phyloP scores from a whole-genome alignment of 129 eudicot species.

The Flaveria sonorensis region DNA sequence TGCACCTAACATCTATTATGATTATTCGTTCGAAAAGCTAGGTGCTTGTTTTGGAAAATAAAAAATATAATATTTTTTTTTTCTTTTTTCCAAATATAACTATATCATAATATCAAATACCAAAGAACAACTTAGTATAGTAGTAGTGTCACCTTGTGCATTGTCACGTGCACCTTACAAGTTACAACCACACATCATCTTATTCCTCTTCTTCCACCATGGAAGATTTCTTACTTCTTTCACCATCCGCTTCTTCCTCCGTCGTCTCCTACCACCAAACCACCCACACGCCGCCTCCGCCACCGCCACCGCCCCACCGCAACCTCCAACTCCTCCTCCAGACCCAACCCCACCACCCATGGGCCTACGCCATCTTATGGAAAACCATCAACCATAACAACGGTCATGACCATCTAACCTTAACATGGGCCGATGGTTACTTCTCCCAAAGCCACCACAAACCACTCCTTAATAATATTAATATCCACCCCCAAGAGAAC shows the following conservation, averaged over 20 bases:
- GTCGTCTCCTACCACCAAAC: slow-evolving; percentile 11
- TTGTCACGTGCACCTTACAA: too few species aligned
- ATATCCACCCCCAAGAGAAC: slow-evolving; percentile 3
- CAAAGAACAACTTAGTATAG: too few species aligned
- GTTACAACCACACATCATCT: background rate
- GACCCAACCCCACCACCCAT: slow-evolving; percentile 45
- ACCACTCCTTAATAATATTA: slow-evolving; percentile 31
- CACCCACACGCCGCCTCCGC: background rate
- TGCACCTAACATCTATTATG: too few species aligned
- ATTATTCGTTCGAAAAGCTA: too few species aligned
- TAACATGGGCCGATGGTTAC: slow-evolving; percentile 58
- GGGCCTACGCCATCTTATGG: slow-evolving; percentile 75
- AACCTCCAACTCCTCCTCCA: slow-evolving; percentile 59
- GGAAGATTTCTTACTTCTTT: slow-evolving; percentile 44
- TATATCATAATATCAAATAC: too few species aligned
- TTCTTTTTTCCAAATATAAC: too few species aligned
- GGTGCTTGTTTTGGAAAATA: too few species aligned
- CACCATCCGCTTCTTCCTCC: slow-evolving; percentile 41
- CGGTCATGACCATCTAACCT: slow-evolving; percentile 8
- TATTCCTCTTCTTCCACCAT: slow-evolving; percentile 19
- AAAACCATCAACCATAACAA: slow-evolving; percentile 30
- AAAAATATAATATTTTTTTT: too few species aligned
- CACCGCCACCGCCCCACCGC: slow-evolving; percentile 25
- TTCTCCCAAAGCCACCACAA: slow-evolving; percentile 37
- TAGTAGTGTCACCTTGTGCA: too few species aligned